Conservation (phyloP, 768 basidiomycete genomes). For the Pleurotus giganteus region DNA sequence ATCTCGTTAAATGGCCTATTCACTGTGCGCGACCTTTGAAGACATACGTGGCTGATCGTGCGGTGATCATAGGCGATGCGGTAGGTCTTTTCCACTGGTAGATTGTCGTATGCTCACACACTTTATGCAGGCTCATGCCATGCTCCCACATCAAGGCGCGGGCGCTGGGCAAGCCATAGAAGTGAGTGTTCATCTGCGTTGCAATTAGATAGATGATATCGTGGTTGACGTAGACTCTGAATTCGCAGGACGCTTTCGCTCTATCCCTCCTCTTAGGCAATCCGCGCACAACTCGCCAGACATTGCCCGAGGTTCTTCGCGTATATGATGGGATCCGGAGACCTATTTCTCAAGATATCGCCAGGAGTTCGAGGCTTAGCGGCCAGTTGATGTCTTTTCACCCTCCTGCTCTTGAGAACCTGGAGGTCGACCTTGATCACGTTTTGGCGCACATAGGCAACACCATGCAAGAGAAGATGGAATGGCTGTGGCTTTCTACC, state of each 20-base stretch:
- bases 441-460: conserved; percentile 38
- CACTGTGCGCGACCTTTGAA: conserved; percentile 53
- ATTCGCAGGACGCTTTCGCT: conserved; percentile 50
- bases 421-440: conserved; percentile 23
- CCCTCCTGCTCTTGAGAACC: conserved; percentile 28
- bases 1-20: conserved; percentile 60
- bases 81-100: conserved; percentile 26
- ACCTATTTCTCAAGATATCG: conserved; percentile 39
- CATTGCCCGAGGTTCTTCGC: conserved; percentile 36
- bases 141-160: conserved; percentile 54
- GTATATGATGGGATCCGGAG: conserved; percentile 51
- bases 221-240: conserved; percentile 29
- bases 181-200: conserved; percentile 22
- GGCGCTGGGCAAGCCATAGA: conserved; percentile 61
- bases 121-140: conserved; percentile 48
- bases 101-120: conserved; percentile 19
- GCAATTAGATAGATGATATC: neutral
- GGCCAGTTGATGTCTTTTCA: conserved; percentile 41
- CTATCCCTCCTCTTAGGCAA: conserved; percentile 47
- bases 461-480: conserved; percentile 50
- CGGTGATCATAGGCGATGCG: conserved; percentile 48
- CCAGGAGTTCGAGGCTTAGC: conserved; percentile 36
- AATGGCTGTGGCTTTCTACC: conserved; percentile 59
- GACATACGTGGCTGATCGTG: conserved; percentile 49
- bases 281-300: conserved; percentile 34